Evolutionary conservation across 768 basidiomycete genomes (phyloP), one percentile per base, ranked within the genome.

Genomic region (Phylloporus sp.): DNA sequence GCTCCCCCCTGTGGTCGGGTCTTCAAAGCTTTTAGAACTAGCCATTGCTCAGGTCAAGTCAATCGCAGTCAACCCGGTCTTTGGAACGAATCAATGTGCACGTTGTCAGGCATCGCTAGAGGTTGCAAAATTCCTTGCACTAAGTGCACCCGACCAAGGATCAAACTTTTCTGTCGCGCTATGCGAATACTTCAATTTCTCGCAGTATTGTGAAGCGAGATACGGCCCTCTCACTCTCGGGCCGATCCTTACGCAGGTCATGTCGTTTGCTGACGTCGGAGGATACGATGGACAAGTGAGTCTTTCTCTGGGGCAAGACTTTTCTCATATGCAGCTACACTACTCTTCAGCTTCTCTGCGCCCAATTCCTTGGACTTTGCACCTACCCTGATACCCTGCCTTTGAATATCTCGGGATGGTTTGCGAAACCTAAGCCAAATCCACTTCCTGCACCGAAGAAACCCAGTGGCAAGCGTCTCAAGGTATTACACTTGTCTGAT

Each of bases 401-500:
- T 4, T 72, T 91, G 56, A 77, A 91, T 60, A 61, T 84, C 29
- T 82, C 79, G 1, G 70, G 70, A 12, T 90, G 87, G 84, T 91
- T 90, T 67, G 72, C 78, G 26, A 90, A 87, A 65, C 85, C 86
- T 3, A 91, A 90, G 63, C 88, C 88, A 1, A 75, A 77, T 26
- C 82, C 82, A 5, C 75, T 84, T 12, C 85, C 85, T n/a, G 54
- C 72, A 9, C 73, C 75, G 0, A 85, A 76, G 64, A 73, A 75
- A 62, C 76, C 78, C 15, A 86, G 80, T 39, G 86, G 86, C 12
- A 67, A 86, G 59, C 74, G 80, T 32, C 70, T 88, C 38, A 88
- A 86, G 63, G 81, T 89, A 0, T 67, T 91, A 51, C 88, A 90
- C 62, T 50, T 91, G n/a, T 87, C 86, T 1, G 88, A 90, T 60